These are phyloP conservation scores for Shiraia bambusicola DNA, from an alignment of 2,329 filamentous ascomycete species.

Conservation along the genomic window DNA sequence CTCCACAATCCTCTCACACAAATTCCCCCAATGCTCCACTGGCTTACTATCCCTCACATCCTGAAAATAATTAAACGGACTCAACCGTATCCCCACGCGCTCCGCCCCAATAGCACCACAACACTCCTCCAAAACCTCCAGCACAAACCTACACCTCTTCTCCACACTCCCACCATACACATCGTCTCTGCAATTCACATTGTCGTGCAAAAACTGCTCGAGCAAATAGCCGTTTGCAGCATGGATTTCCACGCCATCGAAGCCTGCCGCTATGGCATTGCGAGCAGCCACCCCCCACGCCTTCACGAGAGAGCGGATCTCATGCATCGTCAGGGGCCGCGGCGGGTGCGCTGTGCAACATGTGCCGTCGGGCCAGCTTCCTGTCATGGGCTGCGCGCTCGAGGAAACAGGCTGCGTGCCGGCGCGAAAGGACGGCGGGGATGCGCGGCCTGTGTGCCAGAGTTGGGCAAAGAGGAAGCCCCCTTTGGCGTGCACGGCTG, in stretches of 20 bases:
- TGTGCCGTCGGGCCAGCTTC: conserved; percentile 44
- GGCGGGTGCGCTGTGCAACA: conserved; percentile 40
- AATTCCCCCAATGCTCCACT: conserved; percentile 48
- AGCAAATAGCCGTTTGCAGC: conserved; percentile 50
- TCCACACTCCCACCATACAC: conserved; percentile 54
- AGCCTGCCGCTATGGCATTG: conserved; percentile 40
- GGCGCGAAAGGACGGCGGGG: conserved; percentile 43
- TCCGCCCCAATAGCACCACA: conserved; percentile 38
- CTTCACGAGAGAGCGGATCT: conserved; percentile 43
- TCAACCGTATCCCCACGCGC: conserved; percentile 36
- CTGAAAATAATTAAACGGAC: conserved; percentile 42
- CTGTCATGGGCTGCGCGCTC: conserved; percentile 46
- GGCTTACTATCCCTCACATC: conserved; percentile 49
- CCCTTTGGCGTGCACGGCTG: conserved; percentile 54
- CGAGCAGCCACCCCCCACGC: conserved; percentile 45
- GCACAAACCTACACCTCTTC: conserved; percentile 57
- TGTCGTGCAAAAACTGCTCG: conserved; percentile 56
- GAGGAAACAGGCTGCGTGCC: conserved; percentile 42
- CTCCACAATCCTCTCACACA: conserved; percentile 46
- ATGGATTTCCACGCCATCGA: conserved; percentile 47
- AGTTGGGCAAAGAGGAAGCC: conserved; percentile 51
- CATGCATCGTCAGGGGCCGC: conserved; percentile 41
- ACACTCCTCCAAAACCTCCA: conserved; percentile 53
- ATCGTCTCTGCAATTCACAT: conserved; percentile 54
- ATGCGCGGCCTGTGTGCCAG: conserved; percentile 52